Evolutionary conservation across 768 basidiomycete genomes (phyloP).

Genomic region (Butyriboletus loyo): DNA sequence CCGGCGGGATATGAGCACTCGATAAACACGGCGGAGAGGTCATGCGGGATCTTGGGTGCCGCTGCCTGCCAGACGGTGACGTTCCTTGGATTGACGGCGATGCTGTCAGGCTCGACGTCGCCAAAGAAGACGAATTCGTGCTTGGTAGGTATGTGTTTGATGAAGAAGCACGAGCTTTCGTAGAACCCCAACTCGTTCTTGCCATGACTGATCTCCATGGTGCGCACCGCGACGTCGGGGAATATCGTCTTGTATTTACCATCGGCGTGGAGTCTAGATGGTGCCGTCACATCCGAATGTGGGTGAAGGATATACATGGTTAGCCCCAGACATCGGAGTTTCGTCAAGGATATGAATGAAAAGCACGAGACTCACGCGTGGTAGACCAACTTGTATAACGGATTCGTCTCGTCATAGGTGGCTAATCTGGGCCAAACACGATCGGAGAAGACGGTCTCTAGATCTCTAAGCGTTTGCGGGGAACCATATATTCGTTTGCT

Average conservation of each 20-base stretch:
- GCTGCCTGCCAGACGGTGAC: constrained; percentile 77
- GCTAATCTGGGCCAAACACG: constrained; percentile 86
- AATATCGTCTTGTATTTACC: constrained; percentile 51
- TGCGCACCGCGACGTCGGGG: constrained; percentile 57
- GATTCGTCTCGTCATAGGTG: constrained; percentile 64
- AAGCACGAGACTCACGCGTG: constrained; percentile 49
- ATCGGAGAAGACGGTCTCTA: constrained; percentile 73
- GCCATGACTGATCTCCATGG: constrained; percentile 75
- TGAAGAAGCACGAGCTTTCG: constrained; percentile 81
- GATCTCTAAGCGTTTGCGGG: constrained; percentile 58
- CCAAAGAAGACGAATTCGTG: constrained; percentile 92
- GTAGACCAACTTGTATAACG: constrained; percentile 59
- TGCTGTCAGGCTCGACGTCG: constrained; percentile 84
- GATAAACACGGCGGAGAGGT: constrained; percentile 80
- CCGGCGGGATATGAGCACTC: constrained; percentile 89
- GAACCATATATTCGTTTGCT: constrained; percentile 64
- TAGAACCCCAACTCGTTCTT: constrained; percentile 54
- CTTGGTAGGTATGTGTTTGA: constrained; percentile 58
- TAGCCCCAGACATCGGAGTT: constrained; percentile 10
- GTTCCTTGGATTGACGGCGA: constrained; percentile 61
- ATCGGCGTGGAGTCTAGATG: constrained; percentile 47
- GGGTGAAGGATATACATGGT: not conserved
- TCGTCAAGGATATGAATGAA: not conserved
- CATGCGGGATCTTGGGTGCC: constrained; percentile 68
- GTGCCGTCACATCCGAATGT: no score